These are phyloP conservation scores for Speleostelium caveatum DNA, from an alignment of 78 protist species.

Conservation along the genomic window DNA sequence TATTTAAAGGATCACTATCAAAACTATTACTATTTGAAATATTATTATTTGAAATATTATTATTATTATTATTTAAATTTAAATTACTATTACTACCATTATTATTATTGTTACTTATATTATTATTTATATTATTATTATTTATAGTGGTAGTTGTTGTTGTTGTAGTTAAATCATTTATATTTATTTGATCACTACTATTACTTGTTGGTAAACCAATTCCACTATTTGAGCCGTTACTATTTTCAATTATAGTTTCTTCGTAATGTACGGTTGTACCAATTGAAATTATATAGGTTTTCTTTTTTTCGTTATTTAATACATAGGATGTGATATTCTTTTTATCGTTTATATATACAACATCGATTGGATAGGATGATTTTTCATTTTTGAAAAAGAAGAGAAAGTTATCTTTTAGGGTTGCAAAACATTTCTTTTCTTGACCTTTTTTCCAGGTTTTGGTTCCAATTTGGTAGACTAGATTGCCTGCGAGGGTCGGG, in stretches of 20 bases:
- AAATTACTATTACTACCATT: background rate
- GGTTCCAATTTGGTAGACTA: slow-evolving; percentile 41
- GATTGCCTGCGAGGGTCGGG: slow-evolving; percentile 62
- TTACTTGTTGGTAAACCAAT: no score
- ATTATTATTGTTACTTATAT: background rate
- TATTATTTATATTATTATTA: background rate
- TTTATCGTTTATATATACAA: slow-evolving; percentile 58
- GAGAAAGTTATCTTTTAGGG: slow-evolving; percentile 54
- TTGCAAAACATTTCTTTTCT: slow-evolving; percentile 55
- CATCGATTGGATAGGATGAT: slow-evolving; percentile 49
- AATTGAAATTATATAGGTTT: slow-evolving; percentile 43
- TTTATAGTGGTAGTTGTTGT: background rate
- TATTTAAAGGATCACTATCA: background rate
- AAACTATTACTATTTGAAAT: background rate
- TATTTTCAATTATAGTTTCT: background rate
- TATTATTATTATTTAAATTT: background rate
- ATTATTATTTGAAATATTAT: background rate
- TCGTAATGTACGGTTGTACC: slow-evolving; percentile 42
- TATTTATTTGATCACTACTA: slow-evolving; percentile 10
- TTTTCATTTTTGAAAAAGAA: slow-evolving; percentile 72
- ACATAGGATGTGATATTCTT: slow-evolving; percentile 22
- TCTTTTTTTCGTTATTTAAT: slow-evolving; percentile 23
- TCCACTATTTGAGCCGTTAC: background rate
- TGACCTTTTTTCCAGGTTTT: slow-evolving; percentile 77
- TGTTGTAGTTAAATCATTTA: background rate